Percentiles rank a stretch among this genome's conserved stretches.
Conservation (phyloP, 1,284 basidiomycete species). For the Cystobasidiaceae sp. region DNA sequence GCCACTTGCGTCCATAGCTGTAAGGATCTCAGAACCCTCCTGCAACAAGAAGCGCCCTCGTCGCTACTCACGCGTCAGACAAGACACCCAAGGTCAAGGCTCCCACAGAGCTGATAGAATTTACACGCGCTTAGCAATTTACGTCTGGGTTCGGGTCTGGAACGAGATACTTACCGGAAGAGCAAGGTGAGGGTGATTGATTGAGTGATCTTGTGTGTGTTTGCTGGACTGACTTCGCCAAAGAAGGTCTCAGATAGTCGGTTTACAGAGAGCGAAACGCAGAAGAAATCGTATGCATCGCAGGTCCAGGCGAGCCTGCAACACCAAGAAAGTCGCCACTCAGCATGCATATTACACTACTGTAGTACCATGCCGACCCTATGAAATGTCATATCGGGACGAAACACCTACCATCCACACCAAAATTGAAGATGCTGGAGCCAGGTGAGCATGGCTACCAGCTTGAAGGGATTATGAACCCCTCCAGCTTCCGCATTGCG, state of each 20-base stretch:
- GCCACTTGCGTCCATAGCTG: conserved; percentile 89
- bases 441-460: conserved; percentile 48
- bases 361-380: not conserved
- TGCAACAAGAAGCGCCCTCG: too few species aligned
- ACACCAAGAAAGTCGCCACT: too few species aligned
- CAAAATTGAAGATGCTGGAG: conserved; percentile 54
- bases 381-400: not conserved
- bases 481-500: not conserved
- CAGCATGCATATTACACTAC: too few species aligned
- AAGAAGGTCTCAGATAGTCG: conserved; percentile 40
- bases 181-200: conserved; percentile 86
- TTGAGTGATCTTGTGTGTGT: conserved; percentile 22
- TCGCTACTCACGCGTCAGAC: conserved; percentile 36
- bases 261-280: conserved; percentile 66
- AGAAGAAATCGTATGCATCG: conserved; percentile 65
- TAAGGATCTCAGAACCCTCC: too few species aligned
- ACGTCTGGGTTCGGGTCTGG: too few species aligned
- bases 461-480: conserved; percentile 45
- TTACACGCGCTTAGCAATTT: too few species aligned
- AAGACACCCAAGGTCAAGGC: conserved; percentile 66
- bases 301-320: conserved; percentile 60
- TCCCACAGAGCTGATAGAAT: conserved; percentile 71
- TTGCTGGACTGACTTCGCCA: not conserved
- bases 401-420: conserved; percentile 46
- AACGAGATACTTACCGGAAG: conserved; percentile 51